phyloP scores from a whole-genome alignment of 129 eudicot species.

The Calendula officinalis region DNA sequence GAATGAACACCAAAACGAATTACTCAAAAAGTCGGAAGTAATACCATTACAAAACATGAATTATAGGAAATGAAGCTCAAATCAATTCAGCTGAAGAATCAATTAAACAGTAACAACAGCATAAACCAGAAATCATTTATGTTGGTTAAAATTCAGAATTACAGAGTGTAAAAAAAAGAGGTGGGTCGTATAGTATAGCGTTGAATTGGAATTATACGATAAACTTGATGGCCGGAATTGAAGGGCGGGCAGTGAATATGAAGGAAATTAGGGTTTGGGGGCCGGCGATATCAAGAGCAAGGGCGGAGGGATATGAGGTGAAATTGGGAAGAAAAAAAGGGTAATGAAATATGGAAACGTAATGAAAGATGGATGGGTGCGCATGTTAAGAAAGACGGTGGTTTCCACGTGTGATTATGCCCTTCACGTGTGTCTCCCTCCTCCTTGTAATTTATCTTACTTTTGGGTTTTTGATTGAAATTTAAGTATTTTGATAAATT shows the following conservation, averaged over 20 bases:
- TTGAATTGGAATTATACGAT: not conserved
- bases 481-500: not conserved
- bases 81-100: not conserved
- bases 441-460: conserved; percentile 16
- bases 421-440: conserved; percentile 29
- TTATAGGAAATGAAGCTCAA: not conserved
- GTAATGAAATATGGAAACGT: not conserved
- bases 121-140: not conserved
- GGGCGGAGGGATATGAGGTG: conserved; percentile 13
- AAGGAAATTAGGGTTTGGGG: conserved; percentile 27
- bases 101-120: not conserved
- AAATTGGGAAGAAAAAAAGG: conserved; percentile 19
- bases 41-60: not conserved
- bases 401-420: conserved; percentile 31
- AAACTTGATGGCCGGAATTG: not conserved
- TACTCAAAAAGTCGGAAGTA: too few species aligned
- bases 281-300: conserved; percentile 14
- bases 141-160: not conserved
- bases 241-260: conserved; percentile 2
- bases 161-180: conserved; percentile 1
- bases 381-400: conserved; percentile 32
- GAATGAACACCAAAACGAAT: not conserved
- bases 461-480: not conserved
- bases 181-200: not conserved
- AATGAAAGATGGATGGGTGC: conserved; percentile 7